phyloP scores from a whole-genome alignment of 768 basidiomycete genomes.

The Rubroboletus satanas region DNA sequence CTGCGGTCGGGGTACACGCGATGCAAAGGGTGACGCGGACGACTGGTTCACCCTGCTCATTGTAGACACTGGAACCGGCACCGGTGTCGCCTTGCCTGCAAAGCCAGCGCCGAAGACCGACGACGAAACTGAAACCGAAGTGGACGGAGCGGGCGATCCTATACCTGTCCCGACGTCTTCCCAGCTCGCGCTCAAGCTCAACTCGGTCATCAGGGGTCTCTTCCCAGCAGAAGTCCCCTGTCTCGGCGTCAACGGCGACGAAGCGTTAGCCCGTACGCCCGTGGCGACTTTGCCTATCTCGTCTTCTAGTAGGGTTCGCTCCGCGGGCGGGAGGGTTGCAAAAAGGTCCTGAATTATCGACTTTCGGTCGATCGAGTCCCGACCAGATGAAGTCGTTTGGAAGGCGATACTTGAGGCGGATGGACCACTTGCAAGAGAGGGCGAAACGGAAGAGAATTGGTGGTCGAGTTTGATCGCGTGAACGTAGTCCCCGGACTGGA shows the following conservation, averaged over 20 bases:
- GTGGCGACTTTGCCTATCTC: slow-evolving; percentile 44
- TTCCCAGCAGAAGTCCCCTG: slow-evolving; percentile 16
- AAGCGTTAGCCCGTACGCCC: slow-evolving; percentile 16
- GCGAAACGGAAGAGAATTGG: slow-evolving; percentile 47
- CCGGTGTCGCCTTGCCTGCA: slow-evolving; percentile 2
- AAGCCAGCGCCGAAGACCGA: slow-evolving; percentile 2
- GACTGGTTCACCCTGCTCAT: neutral
- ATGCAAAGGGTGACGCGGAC: slow-evolving; percentile 6
- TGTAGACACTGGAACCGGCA: neutral
- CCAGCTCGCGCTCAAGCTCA: slow-evolving; percentile 59
- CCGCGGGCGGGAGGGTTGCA: slow-evolving; percentile 55
- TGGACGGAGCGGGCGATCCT: slow-evolving; percentile 6
- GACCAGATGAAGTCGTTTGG: slow-evolving; percentile 21
- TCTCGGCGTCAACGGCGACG: neutral
- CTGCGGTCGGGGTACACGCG: slow-evolving; percentile 1
- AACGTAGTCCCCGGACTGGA: slow-evolving; percentile 64
- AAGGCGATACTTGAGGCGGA: slow-evolving; percentile 20
- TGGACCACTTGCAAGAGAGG: slow-evolving; percentile 16
- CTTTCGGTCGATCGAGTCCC: slow-evolving; percentile 45
- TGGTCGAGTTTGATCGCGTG: slow-evolving; percentile 77
- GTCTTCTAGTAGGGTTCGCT: slow-evolving; percentile 58
- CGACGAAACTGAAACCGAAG: slow-evolving; percentile 6
- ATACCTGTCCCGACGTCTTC: slow-evolving; percentile 44
- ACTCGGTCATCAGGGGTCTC: slow-evolving; percentile 26
- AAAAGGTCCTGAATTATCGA: slow-evolving; percentile 71